Conservation (phyloP, 306 rosid genomes). For the Prinsepia uniflora region DNA sequence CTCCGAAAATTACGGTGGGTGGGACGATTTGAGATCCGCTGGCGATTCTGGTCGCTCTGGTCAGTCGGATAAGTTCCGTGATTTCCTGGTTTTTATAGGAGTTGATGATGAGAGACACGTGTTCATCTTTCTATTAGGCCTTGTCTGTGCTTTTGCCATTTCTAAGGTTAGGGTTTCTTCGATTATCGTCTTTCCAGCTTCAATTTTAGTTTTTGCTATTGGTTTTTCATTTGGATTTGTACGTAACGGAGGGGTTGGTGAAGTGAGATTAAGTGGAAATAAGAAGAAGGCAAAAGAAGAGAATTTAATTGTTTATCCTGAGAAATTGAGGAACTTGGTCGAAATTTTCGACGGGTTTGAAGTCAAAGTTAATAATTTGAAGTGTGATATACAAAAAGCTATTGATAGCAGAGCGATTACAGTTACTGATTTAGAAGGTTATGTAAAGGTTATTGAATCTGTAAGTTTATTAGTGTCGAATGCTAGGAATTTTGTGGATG, state of each 20-base stretch:
- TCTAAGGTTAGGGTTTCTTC: constrained; percentile 86
- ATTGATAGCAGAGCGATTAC: constrained; percentile 49
- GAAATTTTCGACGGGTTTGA: constrained; percentile 55
- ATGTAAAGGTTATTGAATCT: constrained; percentile 43
- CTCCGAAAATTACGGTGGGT: constrained; percentile 60
- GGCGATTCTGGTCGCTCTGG: constrained; percentile 33
- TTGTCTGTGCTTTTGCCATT: constrained; percentile 76
- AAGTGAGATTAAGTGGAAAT: constrained; percentile 37
- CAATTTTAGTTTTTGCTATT: constrained; percentile 58
- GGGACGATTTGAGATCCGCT: constrained; percentile 58
- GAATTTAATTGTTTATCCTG: constrained; percentile 33
- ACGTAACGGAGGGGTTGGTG: constrained; percentile 46
- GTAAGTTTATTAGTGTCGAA: constrained; percentile 38
- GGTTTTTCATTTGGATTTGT: constrained; percentile 71
- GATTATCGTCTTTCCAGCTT: constrained; percentile 65
- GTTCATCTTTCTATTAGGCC: constrained; percentile 58
- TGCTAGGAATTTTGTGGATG: constrained; percentile 42
- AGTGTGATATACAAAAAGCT: constrained; percentile 51
- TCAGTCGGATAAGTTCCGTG: constrained; percentile 54
- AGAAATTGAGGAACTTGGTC: constrained; percentile 47
- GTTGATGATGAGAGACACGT: constrained; percentile 57
- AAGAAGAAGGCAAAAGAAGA: constrained; percentile 55
- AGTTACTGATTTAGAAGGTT: constrained; percentile 55
- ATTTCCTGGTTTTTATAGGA: constrained; percentile 61
- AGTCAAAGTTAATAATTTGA: constrained; percentile 40